phyloP scores from a whole-genome alignment of 2,329 filamentous ascomycete genomes.

The Talaromyces albobiverticillius region DNA sequence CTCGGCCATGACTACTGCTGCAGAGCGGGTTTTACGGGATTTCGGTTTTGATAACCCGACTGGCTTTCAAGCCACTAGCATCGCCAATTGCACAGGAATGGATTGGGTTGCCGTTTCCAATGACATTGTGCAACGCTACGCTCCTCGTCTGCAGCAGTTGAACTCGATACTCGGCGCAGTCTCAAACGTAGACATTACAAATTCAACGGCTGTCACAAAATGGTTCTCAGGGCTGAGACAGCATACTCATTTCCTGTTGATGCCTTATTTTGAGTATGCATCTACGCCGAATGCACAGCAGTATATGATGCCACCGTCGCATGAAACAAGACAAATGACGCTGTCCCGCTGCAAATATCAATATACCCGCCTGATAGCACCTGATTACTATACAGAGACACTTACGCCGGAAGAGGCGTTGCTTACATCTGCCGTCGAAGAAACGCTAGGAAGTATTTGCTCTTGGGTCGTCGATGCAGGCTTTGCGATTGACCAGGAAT shows the following conservation, averaged over 20 bases:
- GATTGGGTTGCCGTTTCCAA: background rate
- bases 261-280: slow-evolving; percentile 4
- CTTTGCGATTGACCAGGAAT: background rate
- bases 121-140: slow-evolving; percentile 4
- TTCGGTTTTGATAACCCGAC: background rate
- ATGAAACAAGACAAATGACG: background rate
- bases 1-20: background rate
- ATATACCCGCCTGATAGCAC: background rate
- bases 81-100: background rate
- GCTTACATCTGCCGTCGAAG: background rate
- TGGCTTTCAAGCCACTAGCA: background rate
- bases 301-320: background rate
- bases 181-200: slow-evolving; percentile 26
- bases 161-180: background rate
- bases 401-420: background rate
- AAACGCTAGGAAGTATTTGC: background rate
- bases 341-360: slow-evolving; percentile 1
- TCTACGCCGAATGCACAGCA: background rate
- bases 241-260: slow-evolving; percentile 1
- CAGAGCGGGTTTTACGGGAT: background rate
- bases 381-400: background rate
- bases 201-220: slow-evolving; percentile 17
- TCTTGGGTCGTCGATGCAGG: background rate
- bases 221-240: slow-evolving; percentile 4
- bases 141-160: background rate